Conservation (phyloP, 2,329 filamentous ascomycete genomes). For the Polychaeton citri region DNA sequence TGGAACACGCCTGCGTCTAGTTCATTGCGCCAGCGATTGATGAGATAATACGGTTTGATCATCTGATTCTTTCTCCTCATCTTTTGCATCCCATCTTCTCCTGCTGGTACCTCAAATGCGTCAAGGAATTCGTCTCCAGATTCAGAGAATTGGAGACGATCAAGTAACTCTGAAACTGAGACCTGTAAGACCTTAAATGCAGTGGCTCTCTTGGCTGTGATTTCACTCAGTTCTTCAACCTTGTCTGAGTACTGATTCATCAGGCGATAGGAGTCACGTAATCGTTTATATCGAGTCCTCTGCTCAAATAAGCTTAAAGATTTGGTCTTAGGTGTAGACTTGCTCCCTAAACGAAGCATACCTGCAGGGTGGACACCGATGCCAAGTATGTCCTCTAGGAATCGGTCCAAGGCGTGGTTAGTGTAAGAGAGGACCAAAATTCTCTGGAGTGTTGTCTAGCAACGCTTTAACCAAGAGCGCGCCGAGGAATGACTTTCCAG, state of each 20-base stretch:
- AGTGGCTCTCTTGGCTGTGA: neutral
- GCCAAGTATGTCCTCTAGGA: slow-evolving; percentile 47
- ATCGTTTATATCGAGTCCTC: slow-evolving; percentile 20
- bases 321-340: slow-evolving; percentile 37
- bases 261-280: slow-evolving; percentile 17
- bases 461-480: slow-evolving; percentile 47
- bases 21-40: slow-evolving; percentile 40
- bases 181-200: slow-evolving; percentile 9
- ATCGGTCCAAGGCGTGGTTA: slow-evolving; percentile 43
- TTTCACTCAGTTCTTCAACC: slow-evolving; percentile 3
- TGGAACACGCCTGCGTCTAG: slow-evolving; percentile 32
- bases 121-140: slow-evolving; percentile 39
- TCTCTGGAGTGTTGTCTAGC: slow-evolving; percentile 34
- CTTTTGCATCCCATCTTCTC: slow-evolving; percentile 31
- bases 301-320: slow-evolving; percentile 31
- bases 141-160: slow-evolving; percentile 40
- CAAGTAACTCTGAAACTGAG: slow-evolving; percentile 15
- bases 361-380: slow-evolving; percentile 31
- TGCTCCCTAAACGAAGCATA: slow-evolving; percentile 48
- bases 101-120: slow-evolving; percentile 40
- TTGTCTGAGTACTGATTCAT: slow-evolving; percentile 13
- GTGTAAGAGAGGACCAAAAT: slow-evolving; percentile 47
- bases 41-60: slow-evolving; percentile 37
- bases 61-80: slow-evolving; percentile 35
- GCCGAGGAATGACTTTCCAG: slow-evolving; percentile 64